A percentile compares a stretch with the other conserved stretches of the same genome.
These are phyloP conservation scores for Salinomyces thailandicus DNA, from an alignment of 2,329 filamentous ascomycete genomes.

Conservation along the genomic window DNA sequence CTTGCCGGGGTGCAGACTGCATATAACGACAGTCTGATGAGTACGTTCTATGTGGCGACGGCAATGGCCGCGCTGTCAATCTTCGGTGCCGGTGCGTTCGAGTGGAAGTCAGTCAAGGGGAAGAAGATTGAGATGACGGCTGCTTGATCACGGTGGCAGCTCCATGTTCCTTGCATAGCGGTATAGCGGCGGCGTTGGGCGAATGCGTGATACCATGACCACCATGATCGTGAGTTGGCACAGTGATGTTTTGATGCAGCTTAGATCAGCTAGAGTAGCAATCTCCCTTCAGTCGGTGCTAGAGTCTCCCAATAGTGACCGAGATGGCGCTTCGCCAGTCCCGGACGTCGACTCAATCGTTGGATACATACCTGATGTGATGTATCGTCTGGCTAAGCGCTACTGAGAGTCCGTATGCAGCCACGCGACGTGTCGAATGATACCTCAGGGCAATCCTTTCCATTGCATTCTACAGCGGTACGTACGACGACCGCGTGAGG, in stretches of 20 bases:
- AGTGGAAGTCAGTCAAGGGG: conserved; percentile 57
- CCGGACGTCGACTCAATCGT: no score
- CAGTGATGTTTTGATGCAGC: background rate
- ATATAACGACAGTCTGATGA: conserved; percentile 52
- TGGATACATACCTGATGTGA: no score
- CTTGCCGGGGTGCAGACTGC: conserved; percentile 47
- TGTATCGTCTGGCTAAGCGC: no score
- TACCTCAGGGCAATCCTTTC: no score
- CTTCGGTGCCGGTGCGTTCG: conserved; percentile 45
- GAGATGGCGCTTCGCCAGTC: no score
- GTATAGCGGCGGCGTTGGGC: background rate
- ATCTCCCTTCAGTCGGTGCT: no score
- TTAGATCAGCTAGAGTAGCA: conserved; percentile 1
- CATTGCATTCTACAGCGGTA: no score
- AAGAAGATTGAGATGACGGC: conserved; percentile 31
- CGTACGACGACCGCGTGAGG: no score
- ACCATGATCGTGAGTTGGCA: background rate
- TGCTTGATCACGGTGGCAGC: conserved; percentile 16
- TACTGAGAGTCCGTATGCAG: no score
- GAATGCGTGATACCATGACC: background rate
- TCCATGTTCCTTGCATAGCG: no score
- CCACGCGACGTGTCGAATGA: no score
- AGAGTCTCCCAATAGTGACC: no score
- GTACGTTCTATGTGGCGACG: conserved; percentile 51
- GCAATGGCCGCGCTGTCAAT: conserved; percentile 45